Base-by-base conservation (phyloP, 1,284 basidiomycete species). In the Rhodotorula sp. region DNA sequence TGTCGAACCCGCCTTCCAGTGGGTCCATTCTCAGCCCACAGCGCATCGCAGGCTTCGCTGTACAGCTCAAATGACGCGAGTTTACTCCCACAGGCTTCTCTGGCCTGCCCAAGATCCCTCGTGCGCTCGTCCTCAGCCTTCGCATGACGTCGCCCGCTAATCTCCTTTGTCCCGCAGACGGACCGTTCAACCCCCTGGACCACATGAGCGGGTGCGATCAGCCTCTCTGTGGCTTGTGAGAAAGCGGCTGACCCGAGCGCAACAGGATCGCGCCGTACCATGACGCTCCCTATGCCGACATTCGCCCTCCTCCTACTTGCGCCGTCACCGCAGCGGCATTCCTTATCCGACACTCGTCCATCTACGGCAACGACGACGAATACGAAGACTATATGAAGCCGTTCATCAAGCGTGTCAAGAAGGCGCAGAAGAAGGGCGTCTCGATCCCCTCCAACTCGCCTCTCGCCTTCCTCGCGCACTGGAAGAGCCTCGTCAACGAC, bases 401-500 rank as follows among this genome's bases (percentile, higher is more conserved):
- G 1, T 82, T 83, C 73, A 78, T 81, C 64, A 67, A 77, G n/a
- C 80, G 81, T 69, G 76, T 82, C 37, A 62, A 67, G 18, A 9
- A 18, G 4, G 62, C 64, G 2, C 59, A 47, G 18, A 26, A 59
- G 26, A 26, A 50, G 46, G n/a, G 5, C 26, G 64, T 68, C 30
- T 66, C 75, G 31, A 71, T 79, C 37, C 76, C 59, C 55, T 9
- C 59, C 65, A 30, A 64, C 52, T 48, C 65, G 30, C 73, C 76
- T 6, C 80, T 82, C 76, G 60, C 64, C 15, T 83, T 83, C 71
- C 74, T 83, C 54, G 72, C 70, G 51, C 64, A 77, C 13, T 82
- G 81, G 81, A 56, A 79, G 64, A 78, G 76, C n/a, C 79, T 79
- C 1, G 79, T 83, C 18, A 87, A 88, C 83, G 84, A 89, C 64